These are phyloP conservation scores for Aspergillus tubingensis DNA, from an alignment of 2,329 filamentous ascomycete genomes.

Conservation along the genomic window DNA sequence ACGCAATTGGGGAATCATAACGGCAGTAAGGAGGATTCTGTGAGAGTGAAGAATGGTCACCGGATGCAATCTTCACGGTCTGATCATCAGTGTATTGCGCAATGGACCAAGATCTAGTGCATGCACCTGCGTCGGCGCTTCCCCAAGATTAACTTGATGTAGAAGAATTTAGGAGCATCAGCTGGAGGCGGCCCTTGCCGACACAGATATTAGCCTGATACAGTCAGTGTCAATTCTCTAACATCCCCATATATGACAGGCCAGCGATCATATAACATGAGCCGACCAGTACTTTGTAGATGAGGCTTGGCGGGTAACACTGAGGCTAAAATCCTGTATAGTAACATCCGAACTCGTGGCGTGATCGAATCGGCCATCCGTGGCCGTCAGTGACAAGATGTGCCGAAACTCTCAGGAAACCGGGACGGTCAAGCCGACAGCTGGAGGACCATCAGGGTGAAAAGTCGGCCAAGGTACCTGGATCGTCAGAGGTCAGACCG, in stretches of 20 bases:
- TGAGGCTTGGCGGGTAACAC: neutral
- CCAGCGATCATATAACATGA: neutral
- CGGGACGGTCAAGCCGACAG: conserved; percentile 12
- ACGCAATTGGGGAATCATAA: no score
- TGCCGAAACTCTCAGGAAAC: conserved; percentile 16
- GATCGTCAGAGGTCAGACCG: conserved; percentile 6
- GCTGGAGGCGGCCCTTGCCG: neutral
- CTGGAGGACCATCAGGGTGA: neutral
- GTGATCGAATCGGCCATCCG: conserved; percentile 20
- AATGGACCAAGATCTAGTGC: neutral
- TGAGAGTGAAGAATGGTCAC: neutral
- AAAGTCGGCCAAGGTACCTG: neutral
- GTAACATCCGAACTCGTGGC: conserved; percentile 13
- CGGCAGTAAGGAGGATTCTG: no score
- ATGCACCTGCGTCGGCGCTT: neutral
- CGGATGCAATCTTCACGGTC: neutral
- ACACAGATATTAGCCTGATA: no score
- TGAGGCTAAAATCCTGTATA: neutral
- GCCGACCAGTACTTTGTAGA: neutral
- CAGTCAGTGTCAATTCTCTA: no score
- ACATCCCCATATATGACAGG: neutral
- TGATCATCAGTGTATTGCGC: neutral
- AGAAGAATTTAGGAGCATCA: neutral
- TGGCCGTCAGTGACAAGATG: neutral
- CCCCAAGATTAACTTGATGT: neutral